Conservation (phyloP, 768 basidiomycete species). For the Brasilioporus rufonigricans region DNA sequence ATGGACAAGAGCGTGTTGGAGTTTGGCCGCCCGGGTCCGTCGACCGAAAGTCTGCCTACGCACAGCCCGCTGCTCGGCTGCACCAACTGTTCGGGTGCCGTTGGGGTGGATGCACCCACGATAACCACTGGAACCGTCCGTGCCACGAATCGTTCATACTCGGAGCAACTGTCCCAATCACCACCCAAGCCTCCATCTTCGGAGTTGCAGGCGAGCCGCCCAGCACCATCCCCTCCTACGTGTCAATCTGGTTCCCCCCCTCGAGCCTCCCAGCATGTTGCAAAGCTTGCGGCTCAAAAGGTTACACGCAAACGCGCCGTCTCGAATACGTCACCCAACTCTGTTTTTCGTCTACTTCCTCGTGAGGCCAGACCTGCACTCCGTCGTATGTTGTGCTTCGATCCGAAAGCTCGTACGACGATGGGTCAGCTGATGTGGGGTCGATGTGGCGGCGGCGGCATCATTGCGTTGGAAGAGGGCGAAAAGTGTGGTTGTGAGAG, state of each 20-base stretch:
- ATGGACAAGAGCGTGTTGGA: slow-evolving; percentile 75
- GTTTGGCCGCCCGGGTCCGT: slow-evolving; percentile 73
- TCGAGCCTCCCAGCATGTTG: slow-evolving; percentile 15
- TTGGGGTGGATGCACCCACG: slow-evolving; percentile 5
- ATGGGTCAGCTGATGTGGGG: slow-evolving; percentile 89
- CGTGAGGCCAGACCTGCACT: slow-evolving; percentile 88
- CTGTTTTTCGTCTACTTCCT: slow-evolving; percentile 93
- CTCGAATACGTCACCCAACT: slow-evolving; percentile 51
- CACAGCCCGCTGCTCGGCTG: slow-evolving; percentile 6
- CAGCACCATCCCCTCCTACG: slow-evolving; percentile 24
- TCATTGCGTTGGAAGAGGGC: slow-evolving; percentile 47
- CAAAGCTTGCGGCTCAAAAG: slow-evolving; percentile 48
- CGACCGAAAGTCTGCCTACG: slow-evolving; percentile 65
- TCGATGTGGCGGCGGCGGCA: slow-evolving; percentile 64
- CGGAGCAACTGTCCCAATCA: slow-evolving; percentile 5
- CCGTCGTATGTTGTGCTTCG: slow-evolving; percentile 91
- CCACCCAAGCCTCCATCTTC: slow-evolving; percentile 12
- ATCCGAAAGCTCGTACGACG: slow-evolving; percentile 86
- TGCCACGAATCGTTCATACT: background rate
- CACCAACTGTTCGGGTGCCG: background rate
- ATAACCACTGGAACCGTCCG: background rate
- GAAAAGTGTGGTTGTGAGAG: slow-evolving; percentile 65
- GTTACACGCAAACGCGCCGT: slow-evolving; percentile 18
- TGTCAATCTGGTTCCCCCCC: slow-evolving; percentile 10
- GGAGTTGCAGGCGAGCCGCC: slow-evolving; percentile 22